Conservation (phyloP, 2,329 filamentous ascomycete species). For the Eurotiales sp. region DNA sequence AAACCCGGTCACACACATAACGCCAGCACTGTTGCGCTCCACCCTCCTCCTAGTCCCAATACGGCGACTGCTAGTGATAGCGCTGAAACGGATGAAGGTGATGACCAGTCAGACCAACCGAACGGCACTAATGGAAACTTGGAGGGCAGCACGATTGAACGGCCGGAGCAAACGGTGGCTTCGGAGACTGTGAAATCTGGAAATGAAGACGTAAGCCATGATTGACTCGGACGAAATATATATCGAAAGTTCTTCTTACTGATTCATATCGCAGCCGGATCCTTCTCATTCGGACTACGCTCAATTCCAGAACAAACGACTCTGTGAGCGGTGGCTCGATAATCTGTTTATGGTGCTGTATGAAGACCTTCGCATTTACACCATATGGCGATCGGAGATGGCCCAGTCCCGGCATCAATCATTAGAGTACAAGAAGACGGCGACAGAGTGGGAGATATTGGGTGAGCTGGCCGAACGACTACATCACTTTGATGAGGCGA, state of each 20-base stretch:
- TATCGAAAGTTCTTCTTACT: background rate
- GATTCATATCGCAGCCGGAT: constrained; percentile 48
- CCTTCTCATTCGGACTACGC: constrained; percentile 71
- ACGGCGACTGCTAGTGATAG: constrained; percentile 35
- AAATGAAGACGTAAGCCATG: constrained; percentile 60
- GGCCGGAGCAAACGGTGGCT: constrained; percentile 73
- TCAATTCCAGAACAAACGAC: constrained; percentile 91
- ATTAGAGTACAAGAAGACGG: constrained; percentile 92
- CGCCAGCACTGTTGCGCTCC: constrained; percentile 74
- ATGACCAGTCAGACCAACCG: constrained; percentile 24
- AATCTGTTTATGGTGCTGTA: constrained; percentile 99
- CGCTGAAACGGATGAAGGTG: constrained; percentile 25
- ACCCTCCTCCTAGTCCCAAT: constrained; percentile 58
- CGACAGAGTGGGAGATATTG: constrained; percentile 97
- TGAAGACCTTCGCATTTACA: constrained; percentile 96
- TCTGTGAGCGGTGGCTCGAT: constrained; percentile 97
- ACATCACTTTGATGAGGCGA: constrained; percentile 85
- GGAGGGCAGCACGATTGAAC: constrained; percentile 57
- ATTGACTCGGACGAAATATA: background rate
- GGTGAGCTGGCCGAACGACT: constrained; percentile 88
- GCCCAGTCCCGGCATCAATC: constrained; percentile 90
- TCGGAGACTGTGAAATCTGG: constrained; percentile 74
- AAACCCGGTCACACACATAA: constrained; percentile 50
- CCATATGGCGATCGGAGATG: constrained; percentile 98
- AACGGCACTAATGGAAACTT: constrained; percentile 23